Percentiles rank a stretch among this genome's conserved stretches.
Conservation (phyloP, 257 asterid genomes). For the Plantago major region DNA sequence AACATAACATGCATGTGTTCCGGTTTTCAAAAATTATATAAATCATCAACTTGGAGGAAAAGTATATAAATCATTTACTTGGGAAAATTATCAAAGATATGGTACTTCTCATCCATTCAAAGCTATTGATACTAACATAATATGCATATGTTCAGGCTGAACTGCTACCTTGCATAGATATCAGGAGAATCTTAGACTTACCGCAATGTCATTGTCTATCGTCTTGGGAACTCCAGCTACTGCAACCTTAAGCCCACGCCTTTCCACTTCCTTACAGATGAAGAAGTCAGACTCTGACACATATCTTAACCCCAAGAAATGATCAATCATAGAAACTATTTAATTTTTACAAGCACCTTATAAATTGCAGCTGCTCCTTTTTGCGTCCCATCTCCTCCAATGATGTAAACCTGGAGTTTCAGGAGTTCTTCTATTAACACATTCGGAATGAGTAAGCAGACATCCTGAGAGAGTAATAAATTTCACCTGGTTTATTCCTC, state of each 20-base stretch:
- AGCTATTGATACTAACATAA: too few relatives aligned
- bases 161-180: too few relatives aligned
- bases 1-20: too few relatives aligned
- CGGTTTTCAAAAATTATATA: slow-evolving; percentile 14
- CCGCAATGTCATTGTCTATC: slow-evolving; percentile 91
- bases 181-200: slow-evolving; percentile 28
- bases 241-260: slow-evolving; percentile 80
- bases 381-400: slow-evolving; percentile 99
- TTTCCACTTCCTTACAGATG: slow-evolving; percentile 71
- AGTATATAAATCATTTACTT: too few relatives aligned
- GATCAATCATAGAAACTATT: slow-evolving; percentile 14
- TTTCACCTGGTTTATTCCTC: slow-evolving; percentile 89
- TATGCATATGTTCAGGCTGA: too few relatives aligned
- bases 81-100: too few relatives aligned
- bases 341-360: slow-evolving; percentile 41
- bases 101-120: too few relatives aligned
- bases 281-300: slow-evolving; percentile 15
- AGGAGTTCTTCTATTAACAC: slow-evolving; percentile 14
- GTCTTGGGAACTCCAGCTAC: slow-evolving; percentile 98
- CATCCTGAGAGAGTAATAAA: slow-evolving; percentile 7
- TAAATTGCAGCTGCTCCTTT: slow-evolving; percentile 90
- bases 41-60: slow-evolving; percentile 10
- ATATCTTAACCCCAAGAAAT: slow-evolving; percentile 6
- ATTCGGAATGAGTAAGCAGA: slow-evolving; percentile 8
- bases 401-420: slow-evolving; percentile 77